phyloP scores from a whole-genome alignment of 257 asterid species.

The Primulina eburnea region DNA sequence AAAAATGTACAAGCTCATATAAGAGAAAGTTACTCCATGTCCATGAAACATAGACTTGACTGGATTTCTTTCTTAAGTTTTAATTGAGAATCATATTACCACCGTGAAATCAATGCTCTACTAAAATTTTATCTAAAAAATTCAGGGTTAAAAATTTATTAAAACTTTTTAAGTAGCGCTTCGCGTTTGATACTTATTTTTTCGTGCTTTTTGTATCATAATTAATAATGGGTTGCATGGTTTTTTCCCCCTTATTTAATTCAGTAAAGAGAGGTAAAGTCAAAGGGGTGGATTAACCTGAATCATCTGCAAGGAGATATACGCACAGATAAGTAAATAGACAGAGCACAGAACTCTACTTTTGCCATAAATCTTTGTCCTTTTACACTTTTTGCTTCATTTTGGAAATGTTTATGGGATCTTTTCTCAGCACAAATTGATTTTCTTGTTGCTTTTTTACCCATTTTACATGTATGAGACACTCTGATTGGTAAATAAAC shows the following conservation, averaged over 20 bases:
- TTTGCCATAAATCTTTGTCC: conserved; percentile 34
- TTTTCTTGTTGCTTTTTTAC: neutral
- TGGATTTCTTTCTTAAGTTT: no score
- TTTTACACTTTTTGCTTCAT: conserved; percentile 28
- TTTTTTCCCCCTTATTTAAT: no score
- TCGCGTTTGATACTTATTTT: no score
- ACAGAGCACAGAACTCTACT: conserved; percentile 21
- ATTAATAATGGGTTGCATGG: neutral
- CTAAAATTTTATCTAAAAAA: no score
- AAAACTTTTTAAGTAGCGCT: no score
- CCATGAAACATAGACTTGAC: no score
- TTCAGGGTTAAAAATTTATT: no score
- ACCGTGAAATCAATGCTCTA: no score
- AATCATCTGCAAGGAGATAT: conserved; percentile 18
- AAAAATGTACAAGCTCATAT: no score
- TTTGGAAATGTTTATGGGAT: conserved; percentile 29
- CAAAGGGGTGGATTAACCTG: conserved; percentile 41
- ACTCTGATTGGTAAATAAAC: neutral
- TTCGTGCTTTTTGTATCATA: no score
- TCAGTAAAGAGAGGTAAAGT: conserved; percentile 42
- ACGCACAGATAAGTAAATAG: neutral
- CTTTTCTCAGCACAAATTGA: conserved; percentile 20
- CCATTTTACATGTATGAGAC: neutral
- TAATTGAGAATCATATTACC: no score
- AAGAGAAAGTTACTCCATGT: no score